Percentiles rank a stretch among this genome's conserved stretches.
These are phyloP conservation scores for Saccharomyces eubayanus DNA, from an alignment of 805 yeast genomes.

Conservation along the genomic window DNA sequence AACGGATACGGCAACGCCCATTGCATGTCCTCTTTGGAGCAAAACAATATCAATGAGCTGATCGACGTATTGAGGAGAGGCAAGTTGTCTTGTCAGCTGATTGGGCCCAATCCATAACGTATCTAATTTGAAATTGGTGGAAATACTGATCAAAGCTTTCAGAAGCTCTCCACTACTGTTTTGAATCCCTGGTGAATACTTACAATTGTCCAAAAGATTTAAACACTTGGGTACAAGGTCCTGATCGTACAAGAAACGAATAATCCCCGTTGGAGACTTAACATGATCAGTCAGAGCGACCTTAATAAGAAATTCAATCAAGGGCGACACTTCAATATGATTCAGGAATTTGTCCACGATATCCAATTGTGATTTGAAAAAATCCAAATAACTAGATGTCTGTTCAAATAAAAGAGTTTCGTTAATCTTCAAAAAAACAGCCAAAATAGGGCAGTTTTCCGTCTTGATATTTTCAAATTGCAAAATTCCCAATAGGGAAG, in stretches of 20 bases:
- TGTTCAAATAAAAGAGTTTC: constrained; percentile 81
- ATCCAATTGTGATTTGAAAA: constrained; percentile 43
- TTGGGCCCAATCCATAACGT: constrained; percentile 87
- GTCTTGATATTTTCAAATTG: constrained; percentile 48
- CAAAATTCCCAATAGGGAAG: constrained; percentile 70
- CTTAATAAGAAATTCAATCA: constrained; percentile 82
- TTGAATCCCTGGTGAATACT: constrained; percentile 54
- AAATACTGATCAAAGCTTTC: constrained; percentile 87
- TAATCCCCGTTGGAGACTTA: constrained; percentile 77
- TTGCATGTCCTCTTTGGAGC: constrained; percentile 60
- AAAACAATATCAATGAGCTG: constrained; percentile 64
- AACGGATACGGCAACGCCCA: constrained; percentile 85
- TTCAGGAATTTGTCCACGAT: constrained; percentile 50
- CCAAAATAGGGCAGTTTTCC: constrained; percentile 63
- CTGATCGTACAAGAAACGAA: constrained; percentile 66
- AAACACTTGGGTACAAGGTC: constrained; percentile 61
- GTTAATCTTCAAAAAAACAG: constrained; percentile 79
- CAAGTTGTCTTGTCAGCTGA: constrained; percentile 76
- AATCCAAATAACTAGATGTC: constrained; percentile 34
- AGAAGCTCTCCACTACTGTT: constrained; percentile 88
- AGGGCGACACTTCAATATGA: constrained; percentile 78
- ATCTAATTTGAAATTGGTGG: constrained; percentile 48
- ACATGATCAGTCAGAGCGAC: constrained; percentile 85
- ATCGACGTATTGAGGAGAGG: constrained; percentile 54
- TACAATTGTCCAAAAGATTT: constrained; percentile 50